Conservation (phyloP, 805 yeast genomes). For the Ogataea thermomethanolica region DNA sequence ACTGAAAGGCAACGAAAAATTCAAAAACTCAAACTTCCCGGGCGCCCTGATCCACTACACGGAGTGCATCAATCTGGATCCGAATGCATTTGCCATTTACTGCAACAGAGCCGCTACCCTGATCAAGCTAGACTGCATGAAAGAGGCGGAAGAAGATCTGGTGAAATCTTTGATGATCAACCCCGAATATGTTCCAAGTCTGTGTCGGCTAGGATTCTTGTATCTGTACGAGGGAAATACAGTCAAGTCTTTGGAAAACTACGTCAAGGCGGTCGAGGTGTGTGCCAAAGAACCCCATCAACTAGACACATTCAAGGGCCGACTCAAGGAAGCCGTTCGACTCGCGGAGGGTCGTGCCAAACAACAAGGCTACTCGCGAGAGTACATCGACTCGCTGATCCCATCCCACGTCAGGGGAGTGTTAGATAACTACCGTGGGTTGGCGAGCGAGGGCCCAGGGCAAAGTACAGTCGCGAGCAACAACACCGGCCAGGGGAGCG, state of each 20-base stretch:
- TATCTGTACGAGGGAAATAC: slow-evolving; percentile 36
- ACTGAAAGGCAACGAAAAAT: slow-evolving; percentile 28
- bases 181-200: slow-evolving; percentile 37
- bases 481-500: slow-evolving; percentile 10
- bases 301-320: slow-evolving; percentile 24
- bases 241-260: slow-evolving; percentile 33
- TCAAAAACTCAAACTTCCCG: slow-evolving; percentile 26
- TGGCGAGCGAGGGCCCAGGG: slow-evolving; percentile 5
- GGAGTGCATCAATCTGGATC: slow-evolving; percentile 33
- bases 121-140: slow-evolving; percentile 33
- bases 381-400: slow-evolving; percentile 27
- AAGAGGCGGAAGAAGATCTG: slow-evolving; percentile 37
- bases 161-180: slow-evolving; percentile 30
- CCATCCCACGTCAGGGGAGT: slow-evolving; percentile 23
- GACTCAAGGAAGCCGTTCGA: slow-evolving; percentile 27
- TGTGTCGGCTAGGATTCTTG: slow-evolving; percentile 37
- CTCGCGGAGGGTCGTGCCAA: slow-evolving; percentile 30
- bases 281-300: slow-evolving; percentile 19
- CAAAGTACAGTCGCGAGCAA: slow-evolving; percentile 17
- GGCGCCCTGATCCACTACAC: slow-evolving; percentile 38
- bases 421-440: slow-evolving; percentile 20
- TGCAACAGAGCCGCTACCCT: slow-evolving; percentile 41
- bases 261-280: slow-evolving; percentile 33
- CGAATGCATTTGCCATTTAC: slow-evolving; percentile 32
- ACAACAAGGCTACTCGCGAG: slow-evolving; percentile 32